These are phyloP conservation scores for Diaporthe eres DNA, from an alignment of 2,329 filamentous ascomycete genomes.

Conservation along the genomic window DNA sequence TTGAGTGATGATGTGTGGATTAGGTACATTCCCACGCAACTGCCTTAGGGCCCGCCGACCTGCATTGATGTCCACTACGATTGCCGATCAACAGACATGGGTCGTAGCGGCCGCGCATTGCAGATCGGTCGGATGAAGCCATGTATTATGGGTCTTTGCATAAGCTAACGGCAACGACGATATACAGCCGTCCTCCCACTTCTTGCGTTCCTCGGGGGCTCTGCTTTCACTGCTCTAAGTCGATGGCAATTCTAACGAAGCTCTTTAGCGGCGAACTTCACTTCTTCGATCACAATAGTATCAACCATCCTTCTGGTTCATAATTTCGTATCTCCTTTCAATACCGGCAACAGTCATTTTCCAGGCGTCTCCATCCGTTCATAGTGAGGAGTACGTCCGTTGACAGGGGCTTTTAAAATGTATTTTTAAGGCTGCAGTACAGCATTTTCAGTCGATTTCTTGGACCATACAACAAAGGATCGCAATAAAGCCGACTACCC, in stretches of 20 bases:
- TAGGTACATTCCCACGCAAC: background rate
- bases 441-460: background rate
- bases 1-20: background rate
- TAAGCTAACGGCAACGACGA: background rate
- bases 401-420: background rate
- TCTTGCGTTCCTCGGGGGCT: background rate
- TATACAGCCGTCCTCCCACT: constrained; percentile 3
- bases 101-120: background rate
- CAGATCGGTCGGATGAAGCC: background rate
- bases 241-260: background rate
- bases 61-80: background rate
- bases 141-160: background rate
- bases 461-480: background rate
- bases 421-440: background rate
- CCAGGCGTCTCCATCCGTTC: background rate
- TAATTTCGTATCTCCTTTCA: background rate
- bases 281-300: background rate
- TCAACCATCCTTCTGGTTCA: background rate
- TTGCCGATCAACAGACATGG: background rate
- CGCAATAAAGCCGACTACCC: background rate
- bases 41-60: background rate
- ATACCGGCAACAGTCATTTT: background rate
- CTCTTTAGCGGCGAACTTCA: too few relatives aligned
- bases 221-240: background rate
- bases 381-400: background rate